Evolutionary conservation across 1,284 basidiomycete genomes (phyloP), one percentile per base, ranked within the genome.

Genomic region (Fomes fomentarius): DNA sequence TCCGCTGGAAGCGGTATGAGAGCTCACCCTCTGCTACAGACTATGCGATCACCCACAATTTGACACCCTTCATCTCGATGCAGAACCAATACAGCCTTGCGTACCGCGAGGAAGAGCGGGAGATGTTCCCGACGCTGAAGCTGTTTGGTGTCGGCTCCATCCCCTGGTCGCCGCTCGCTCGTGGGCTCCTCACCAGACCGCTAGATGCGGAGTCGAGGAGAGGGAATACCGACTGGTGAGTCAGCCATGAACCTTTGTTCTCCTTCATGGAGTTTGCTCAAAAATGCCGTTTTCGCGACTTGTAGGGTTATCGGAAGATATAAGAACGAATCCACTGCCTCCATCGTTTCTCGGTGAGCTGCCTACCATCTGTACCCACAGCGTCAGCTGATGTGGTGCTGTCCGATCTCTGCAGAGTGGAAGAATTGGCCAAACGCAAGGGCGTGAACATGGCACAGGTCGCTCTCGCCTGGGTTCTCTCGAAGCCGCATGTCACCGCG

Each of bases 31-130:
- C 28, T 7, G 7, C 11, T 7, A 8, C 40, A 71, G 69, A 67
- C 53, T 71, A 72, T 43, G 69, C 67, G 15, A 69, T 70, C 50
- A 56, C 49, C 14, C 69, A 80, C 66, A 67, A 68, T 40, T 69
- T 79, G 33, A 80, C 78, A 17, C 75, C 74, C 1, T 80, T 80
- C 69, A 76, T 80, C 66, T 74, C 74, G 17, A 82, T 83, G 81
- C 82, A 84, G 59, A 78, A 80, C 65, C 77, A 74, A 50, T 70
- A 76, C 58, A 69, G 57, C 12, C 58, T 74, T 17, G 45, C 73
- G 8, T 81, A 81, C 56, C 71, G 80, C 41, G 79, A 81, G 59
- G 78, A 79, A 59, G 78, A 78, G 60, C 67, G 77, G 14, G 79
- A 80, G 66, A 80, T 80, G 44, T 46, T 41, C 50, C 50, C 38